Evolutionary conservation across 2,329 filamentous ascomycete species (phyloP).

Genomic region (Neofusicoccum umdonicola): DNA sequence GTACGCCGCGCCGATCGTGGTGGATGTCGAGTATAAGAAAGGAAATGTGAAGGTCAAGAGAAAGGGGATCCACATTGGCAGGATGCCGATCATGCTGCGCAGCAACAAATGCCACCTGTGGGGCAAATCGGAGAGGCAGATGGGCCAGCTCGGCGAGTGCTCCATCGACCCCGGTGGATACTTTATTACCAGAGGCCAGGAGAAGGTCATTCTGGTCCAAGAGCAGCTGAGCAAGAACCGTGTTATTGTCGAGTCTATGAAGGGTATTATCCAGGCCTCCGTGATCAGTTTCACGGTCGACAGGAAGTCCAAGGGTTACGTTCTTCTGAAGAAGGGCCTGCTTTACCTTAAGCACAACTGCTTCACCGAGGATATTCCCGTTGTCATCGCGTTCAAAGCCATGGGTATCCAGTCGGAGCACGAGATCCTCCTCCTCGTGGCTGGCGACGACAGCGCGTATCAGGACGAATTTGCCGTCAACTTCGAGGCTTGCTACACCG

Average conservation of each 20-base stretch:
- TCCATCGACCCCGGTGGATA: slow-evolving; percentile 95
- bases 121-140: slow-evolving; percentile 79
- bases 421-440: slow-evolving; percentile 88
- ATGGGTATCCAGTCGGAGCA: slow-evolving; percentile 92
- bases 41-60: slow-evolving; percentile 74
- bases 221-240: slow-evolving; percentile 99
- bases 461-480: slow-evolving; percentile 95
- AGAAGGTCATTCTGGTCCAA: slow-evolving; percentile 98
- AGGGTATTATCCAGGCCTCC: slow-evolving; percentile 89
- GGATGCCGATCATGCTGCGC: slow-evolving; percentile 94
- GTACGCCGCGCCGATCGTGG: slow-evolving; percentile 91
- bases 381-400: slow-evolving; percentile 88
- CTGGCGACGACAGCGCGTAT: slow-evolving; percentile 81
- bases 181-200: slow-evolving; percentile 95
- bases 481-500: slow-evolving; percentile 85
- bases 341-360: slow-evolving; percentile 92
- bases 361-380: slow-evolving; percentile 87
- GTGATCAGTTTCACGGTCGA: slow-evolving; percentile 98
- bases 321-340: slow-evolving; percentile 88
- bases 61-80: slow-evolving; percentile 73
- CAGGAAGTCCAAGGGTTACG: slow-evolving; percentile 95
- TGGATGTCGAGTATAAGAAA: slow-evolving; percentile 87
- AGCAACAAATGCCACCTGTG: slow-evolving; percentile 89
- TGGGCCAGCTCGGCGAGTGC: slow-evolving; percentile 93
- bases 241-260: slow-evolving; percentile 96